Percentiles rank a stretch among this genome's conserved stretches.
These are phyloP conservation scores for Microsporum audouinii DNA, from an alignment of 2,329 filamentous ascomycete genomes.

Conservation along the genomic window DNA sequence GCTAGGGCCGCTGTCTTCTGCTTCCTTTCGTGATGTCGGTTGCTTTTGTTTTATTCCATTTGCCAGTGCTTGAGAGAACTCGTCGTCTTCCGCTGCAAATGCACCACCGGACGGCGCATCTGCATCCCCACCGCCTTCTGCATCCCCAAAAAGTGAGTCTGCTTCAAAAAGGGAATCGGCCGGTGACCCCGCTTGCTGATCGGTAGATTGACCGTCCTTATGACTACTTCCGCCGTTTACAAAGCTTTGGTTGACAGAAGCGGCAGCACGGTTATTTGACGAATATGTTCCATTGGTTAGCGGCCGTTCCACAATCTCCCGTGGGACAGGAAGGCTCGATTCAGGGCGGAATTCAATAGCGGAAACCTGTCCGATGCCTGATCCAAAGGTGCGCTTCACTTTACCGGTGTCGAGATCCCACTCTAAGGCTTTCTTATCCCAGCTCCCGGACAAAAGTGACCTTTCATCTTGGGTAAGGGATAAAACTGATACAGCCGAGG, in stretches of 20 bases:
- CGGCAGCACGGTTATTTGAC: conserved; percentile 58
- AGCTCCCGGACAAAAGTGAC: conserved; percentile 80
- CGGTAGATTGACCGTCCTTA: conserved; percentile 34
- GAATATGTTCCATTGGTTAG: conserved; percentile 56
- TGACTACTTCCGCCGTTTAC: conserved; percentile 29
- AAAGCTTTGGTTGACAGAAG: conserved; percentile 43
- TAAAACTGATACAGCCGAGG: conserved; percentile 81
- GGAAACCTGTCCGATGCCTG: conserved; percentile 72
- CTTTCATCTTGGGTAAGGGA: conserved; percentile 72
- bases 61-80: conserved; percentile 65
- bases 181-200: conserved; percentile 52
- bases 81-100: conserved; percentile 75
- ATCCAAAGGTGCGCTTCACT: conserved; percentile 62
- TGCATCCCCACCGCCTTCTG: conserved; percentile 43
- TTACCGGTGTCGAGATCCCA: conserved; percentile 90
- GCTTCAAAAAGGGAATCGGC: conserved; percentile 75
- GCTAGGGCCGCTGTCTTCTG: background rate
- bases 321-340: conserved; percentile 62
- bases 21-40: background rate
- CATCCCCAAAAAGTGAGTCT: conserved; percentile 82
- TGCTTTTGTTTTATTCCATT: conserved; percentile 42
- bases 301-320: conserved; percentile 49
- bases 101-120: conserved; percentile 43
- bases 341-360: conserved; percentile 74
- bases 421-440: conserved; percentile 89